Evolutionary conservation across 1,139 yeast genomes (phyloP), one percentile per base, ranked within the genome.

Genomic region (Kodamaea sp.): DNA sequence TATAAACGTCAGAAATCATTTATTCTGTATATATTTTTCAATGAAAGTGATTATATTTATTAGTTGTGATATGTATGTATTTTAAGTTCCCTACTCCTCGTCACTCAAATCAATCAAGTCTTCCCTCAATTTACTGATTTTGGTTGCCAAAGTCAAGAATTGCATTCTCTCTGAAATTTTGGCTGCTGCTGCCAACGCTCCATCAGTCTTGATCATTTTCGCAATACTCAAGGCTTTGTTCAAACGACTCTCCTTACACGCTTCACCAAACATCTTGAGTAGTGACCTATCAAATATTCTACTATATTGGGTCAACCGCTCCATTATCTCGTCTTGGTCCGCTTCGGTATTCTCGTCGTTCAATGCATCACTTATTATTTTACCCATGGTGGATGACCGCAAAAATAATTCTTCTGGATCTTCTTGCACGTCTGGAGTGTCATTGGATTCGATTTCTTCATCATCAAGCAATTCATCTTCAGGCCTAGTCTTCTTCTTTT

Each of bases 161-260:
- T 83, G 89, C 51, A 85, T 78, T 47, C 96, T 75, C 48, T 85
- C 85, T 1, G 96, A 87, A 39, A 92, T 85, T 59, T 84, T 84
- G 15, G 77, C 67, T 1, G 97, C 96, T 0, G 96, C 96, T 38
- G 74, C 75, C 43, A 90, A 64, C 5, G 96, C 95, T 47, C 83
- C 80, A 43, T 83, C 90, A 43, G 80, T 83, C 48, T 79, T 77
- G 48, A 92, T 69, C 53, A 85, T 77, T 46, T 71, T 74, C 4
- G 80, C 89, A 29, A 92, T 59, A 24, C 84, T 82, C 44, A 78
- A 67, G 0, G 95, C 94, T 55, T 83, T 82, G 37, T 74, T 74
- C 27, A 76, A 59, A 38, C 79, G 76, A 31, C 80, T 76, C 22
- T 81, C 83, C 28, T 80, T 72, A 58, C 97, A 89, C 1, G 94